Evolutionary conservation across 2,329 filamentous ascomycete species (phyloP).

Genomic region (Fusarium buxicola): DNA sequence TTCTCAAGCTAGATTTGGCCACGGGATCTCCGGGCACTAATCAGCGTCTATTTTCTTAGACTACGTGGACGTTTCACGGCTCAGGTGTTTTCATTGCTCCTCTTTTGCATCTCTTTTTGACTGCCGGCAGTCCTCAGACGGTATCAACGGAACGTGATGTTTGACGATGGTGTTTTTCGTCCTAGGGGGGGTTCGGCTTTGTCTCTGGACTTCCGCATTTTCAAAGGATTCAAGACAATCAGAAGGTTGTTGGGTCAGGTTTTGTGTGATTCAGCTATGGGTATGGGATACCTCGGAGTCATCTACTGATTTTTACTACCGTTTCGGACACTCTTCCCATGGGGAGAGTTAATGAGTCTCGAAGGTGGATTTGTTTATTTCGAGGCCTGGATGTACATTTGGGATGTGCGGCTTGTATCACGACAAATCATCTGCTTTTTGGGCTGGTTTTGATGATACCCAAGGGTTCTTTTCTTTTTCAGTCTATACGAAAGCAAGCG

Average conservation of each 20-base stretch:
- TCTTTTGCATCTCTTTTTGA: constrained; percentile 42
- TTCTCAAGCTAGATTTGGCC: constrained; percentile 60
- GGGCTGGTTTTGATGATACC: constrained; percentile 51
- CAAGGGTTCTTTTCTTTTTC: constrained; percentile 42
- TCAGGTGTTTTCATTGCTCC: constrained; percentile 31
- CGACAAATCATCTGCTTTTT: constrained; percentile 44
- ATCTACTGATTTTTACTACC: constrained; percentile 34
- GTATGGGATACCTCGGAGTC: constrained; percentile 36
- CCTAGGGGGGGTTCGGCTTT: constrained; percentile 16
- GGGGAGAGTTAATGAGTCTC: constrained; percentile 9
- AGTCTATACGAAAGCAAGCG: constrained; percentile 34
- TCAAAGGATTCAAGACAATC: constrained; percentile 35
- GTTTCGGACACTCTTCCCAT: constrained; percentile 16
- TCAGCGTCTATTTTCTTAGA: constrained; percentile 45
- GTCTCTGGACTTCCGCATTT: constrained; percentile 40
- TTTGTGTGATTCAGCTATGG: constrained; percentile 35
- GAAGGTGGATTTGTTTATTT: constrained; percentile 32
- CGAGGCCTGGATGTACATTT: constrained; percentile 34
- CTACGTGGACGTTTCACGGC: constrained; percentile 29
- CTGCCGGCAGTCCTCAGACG: constrained; percentile 36
- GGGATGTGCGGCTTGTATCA: constrained; percentile 45
- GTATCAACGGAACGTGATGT: constrained; percentile 37
- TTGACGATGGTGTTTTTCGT: constrained; percentile 29
- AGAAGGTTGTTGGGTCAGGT: constrained; percentile 31
- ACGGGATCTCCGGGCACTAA: constrained; percentile 40